Base-by-base conservation (phyloP, 352 stramenopile species). In the Phytopythium kandeliae region DNA sequence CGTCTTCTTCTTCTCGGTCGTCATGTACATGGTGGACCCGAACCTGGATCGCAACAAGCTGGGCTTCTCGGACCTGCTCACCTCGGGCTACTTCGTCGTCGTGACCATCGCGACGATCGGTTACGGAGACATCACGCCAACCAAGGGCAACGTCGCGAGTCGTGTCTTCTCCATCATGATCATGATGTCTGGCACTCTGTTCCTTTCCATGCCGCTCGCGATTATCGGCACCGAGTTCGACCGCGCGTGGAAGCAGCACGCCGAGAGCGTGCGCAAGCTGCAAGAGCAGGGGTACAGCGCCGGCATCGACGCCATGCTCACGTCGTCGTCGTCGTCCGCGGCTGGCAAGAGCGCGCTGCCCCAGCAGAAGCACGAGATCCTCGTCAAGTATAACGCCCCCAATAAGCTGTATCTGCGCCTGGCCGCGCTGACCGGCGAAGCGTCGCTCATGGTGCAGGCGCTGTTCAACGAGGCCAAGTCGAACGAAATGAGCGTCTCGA, bases 211-310 rank as follows among this genome's bases (percentile, higher is more conserved):
- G 78, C 81, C 81, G 50, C 69, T 92, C 30, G 81, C 81, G 36
- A 92, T 92, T 73, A 89, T 92, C 57, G 81, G 81, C 38, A 92
- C 78, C 2, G 81, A 92, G 54, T 92, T 91, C 37, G 77, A 90
- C 35, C 74, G 76, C 24, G 81, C 81, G 9, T 90, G 78, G 78
- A 85, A 86, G 24, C 74, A 89, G 34, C 77, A 91, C 47, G 70
- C 73, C 21, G 73, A 90, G 46, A 84, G 69, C 25, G 70, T 88
- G 41, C 67, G 83, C 33, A 74, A 79, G 58, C 76, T 81, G 47
- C 65, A 86, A 40, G 61, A 71, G 41, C 67, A 71, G n/a, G 60
- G 58, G n/a, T 51, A 54, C 37, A 48, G 35, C 13, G 51, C 51
- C 30, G 53, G 60, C 44, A 33, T 43, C 21, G 58, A 43, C 25